Evolutionary conservation across 2,329 filamentous ascomycete genomes (phyloP), one percentile per base, ranked within the genome.

Genomic region (Trichoderma oligosporum): DNA sequence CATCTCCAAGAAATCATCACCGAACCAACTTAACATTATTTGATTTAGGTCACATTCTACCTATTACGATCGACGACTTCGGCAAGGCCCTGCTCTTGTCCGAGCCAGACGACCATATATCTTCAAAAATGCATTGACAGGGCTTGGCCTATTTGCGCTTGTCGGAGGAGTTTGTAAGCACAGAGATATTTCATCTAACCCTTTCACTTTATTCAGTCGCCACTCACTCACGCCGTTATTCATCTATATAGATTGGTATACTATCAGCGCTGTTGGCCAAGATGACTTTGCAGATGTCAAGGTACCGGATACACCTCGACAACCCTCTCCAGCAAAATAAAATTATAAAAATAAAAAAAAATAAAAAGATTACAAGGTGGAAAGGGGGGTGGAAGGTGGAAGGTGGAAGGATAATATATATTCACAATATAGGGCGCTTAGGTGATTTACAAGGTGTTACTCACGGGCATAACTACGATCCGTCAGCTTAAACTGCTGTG

Each of bases 261-360:
- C 82, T 4, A 87, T 99, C 70, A 83, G 80, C 63, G 91, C 90
- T 55, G 89, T 99, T 68, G 91, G 93, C 41, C 94, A 97, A 74
- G 94, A 97, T 73, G 90, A 97, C 64, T 99, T 99, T 76, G 89
- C 92, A 58, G 94, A 99, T 70, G 92, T 97, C 66, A 86, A 91
- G 70, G 87, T 97, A 35, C 94, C 94, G 25, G 88, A 90, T 70
- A 78, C 82, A 52, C 87, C 89, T 46, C 72, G 74, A 48, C 75
- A 79, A 59, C 72, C 76, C n/a, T 67, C 74, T 36, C 70, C 74
- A 42, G 59, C 68, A 29, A 73, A 70, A 60, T 72, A 57, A 53
- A 48, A 18, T 9, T 11, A n/a, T 11, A 46, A 45, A 31, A 11
- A 14, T 27, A 47, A 14, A 22, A 36, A 16, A 18, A 33, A 18